Conservation (phyloP, 1,139 yeast species). For the Arxiozyma heterogenica region DNA sequence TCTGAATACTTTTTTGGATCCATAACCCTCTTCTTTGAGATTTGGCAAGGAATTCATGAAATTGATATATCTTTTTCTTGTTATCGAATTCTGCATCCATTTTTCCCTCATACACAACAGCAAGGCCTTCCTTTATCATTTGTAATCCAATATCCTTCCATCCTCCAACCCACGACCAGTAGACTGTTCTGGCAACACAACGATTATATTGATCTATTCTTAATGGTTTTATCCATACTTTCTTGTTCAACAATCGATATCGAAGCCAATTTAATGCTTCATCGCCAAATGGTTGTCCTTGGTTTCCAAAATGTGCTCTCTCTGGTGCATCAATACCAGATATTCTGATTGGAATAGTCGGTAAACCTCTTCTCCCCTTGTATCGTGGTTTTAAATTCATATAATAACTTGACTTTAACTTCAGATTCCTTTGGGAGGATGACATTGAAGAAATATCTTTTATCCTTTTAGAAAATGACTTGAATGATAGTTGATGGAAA, state of each 20-base stretch:
- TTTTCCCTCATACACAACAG: conserved; percentile 78
- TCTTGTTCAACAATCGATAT: conserved; percentile 50
- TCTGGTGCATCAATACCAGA: conserved; percentile 99
- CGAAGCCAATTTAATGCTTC: conserved; percentile 79
- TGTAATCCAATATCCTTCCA: conserved; percentile 74
- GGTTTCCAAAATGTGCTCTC: conserved; percentile 86
- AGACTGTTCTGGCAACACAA: conserved; percentile 71
- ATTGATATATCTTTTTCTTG: conserved; percentile 49
- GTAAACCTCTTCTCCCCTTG: conserved; percentile 45
- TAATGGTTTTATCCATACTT: conserved; percentile 67
- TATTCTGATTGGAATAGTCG: conserved; percentile 50
- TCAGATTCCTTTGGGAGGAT: background rate
- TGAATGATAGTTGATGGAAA: background rate
- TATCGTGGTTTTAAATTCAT: conserved; percentile 31
- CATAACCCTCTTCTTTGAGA: conserved; percentile 58
- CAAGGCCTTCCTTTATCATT: conserved; percentile 77
- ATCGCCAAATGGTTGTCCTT: conserved; percentile 80
- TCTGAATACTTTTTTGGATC: conserved; percentile 47
- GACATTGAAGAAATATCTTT: background rate
- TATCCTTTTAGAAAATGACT: background rate
- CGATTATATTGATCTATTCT: conserved; percentile 83
- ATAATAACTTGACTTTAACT: conserved; percentile 26
- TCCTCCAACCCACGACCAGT: conserved; percentile 56
- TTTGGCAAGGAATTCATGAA: conserved; percentile 53
- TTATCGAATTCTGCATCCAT: conserved; percentile 81